phyloP scores from a whole-genome alignment of 2,329 filamentous ascomycete genomes.

The Colletotrichum falcatum region DNA sequence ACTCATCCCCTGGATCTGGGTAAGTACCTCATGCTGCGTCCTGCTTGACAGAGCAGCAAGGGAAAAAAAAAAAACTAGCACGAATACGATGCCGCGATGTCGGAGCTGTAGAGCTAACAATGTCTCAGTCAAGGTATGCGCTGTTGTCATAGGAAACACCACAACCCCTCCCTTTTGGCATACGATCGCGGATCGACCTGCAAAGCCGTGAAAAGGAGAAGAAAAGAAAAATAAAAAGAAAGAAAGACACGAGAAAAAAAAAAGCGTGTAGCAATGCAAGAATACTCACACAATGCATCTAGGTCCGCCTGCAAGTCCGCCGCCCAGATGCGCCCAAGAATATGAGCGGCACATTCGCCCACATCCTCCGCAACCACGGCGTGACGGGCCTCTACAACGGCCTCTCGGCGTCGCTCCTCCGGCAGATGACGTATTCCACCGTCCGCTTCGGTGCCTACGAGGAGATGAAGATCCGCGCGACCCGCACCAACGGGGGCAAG shows the following conservation, averaged over 20 bases:
- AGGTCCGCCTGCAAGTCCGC: constrained; percentile 92
- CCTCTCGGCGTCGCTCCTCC: constrained; percentile 90
- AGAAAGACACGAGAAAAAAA: neutral
- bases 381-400: constrained; percentile 87
- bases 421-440: constrained; percentile 95
- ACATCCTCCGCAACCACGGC: constrained; percentile 83
- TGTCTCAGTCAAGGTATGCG: constrained; percentile 63
- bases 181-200: neutral
- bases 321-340: constrained; percentile 78
- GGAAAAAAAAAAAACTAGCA: too few species aligned
- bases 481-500: constrained; percentile 51
- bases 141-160: constrained; percentile 4
- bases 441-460: constrained; percentile 98
- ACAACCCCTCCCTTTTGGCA: neutral
- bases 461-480: constrained; percentile 81
- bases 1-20: constrained; percentile 94
- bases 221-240: neutral
- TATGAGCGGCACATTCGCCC: constrained; percentile 87
- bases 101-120: constrained; percentile 42
- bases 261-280: neutral
- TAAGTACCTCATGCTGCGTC: constrained; percentile 59
- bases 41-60: constrained; percentile 4
- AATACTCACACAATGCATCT: constrained; percentile 35
- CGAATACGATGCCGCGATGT: constrained; percentile 13
- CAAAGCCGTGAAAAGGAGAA: neutral